Evolutionary conservation across 108 stramenopile genomes (phyloP), one percentile per base, ranked within the genome.

Genomic region (Hondaea fermentalgiana): DNA sequence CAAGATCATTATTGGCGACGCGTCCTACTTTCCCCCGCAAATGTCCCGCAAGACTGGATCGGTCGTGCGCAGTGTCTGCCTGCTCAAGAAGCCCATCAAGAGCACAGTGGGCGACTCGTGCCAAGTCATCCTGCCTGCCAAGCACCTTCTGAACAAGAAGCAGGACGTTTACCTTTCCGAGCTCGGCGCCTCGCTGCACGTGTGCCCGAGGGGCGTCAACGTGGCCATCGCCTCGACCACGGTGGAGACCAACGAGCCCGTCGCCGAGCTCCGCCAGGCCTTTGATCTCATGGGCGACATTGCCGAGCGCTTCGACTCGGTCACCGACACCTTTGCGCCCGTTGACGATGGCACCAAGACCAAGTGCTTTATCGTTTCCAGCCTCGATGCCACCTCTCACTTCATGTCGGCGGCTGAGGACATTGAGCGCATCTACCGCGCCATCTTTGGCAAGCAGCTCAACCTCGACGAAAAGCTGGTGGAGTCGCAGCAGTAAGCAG

Each of bases 381-480:
- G 95, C 72, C 98, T 98, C 91, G 99, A 99, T 93, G 99, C 96
- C 17, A 98, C 98, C n/a, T 96, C 96, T 53, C 99, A 99, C 95
- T 99, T 99, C 92, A 98, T 99, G 93, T 92, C 93, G n/a, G 45
- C 49, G 43, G 76, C 76, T 12, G 49, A 53, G 45, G 76, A 83
- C 23, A 83, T 83, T 28, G 51, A 53, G 76, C 76, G 76, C 45
- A 83, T 83, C 76, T 83, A 83, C 23, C 76, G 76, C 76, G 45
- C 76, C 45, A 83, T 83, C 51, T 53, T 53, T 83, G 76, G 76
- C 76, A 83, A 83, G 51, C 19, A 83, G 76, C 76, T 83, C 76
- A 83, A 83, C 28, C 51, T 83, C 16, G 76, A 83, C 28, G 76
- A 47, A 23, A 83, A 83, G 76, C 76, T 83, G 17, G 76, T 83